These are phyloP conservation scores for Allantophomopsis lycopodina DNA, from an alignment of 2,329 filamentous ascomycete species.

Conservation along the genomic window DNA sequence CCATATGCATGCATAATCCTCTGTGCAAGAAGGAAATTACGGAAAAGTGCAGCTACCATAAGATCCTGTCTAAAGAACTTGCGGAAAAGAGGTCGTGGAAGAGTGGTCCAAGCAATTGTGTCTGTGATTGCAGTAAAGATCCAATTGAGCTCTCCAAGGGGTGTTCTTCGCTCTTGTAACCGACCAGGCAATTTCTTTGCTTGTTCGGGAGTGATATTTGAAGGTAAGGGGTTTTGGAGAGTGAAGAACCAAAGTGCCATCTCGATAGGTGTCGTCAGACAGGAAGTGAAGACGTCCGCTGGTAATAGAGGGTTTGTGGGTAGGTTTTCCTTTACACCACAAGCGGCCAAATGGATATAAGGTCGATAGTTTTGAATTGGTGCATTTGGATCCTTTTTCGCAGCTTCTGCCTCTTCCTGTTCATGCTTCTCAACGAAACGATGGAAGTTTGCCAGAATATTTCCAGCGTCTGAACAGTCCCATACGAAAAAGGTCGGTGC, in stretches of 20 bases:
- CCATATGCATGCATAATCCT: conserved; percentile 94
- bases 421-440: conserved; percentile 92
- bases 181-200: conserved; percentile 83
- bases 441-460: conserved; percentile 91
- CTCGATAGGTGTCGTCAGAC: conserved; percentile 91
- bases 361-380: conserved; percentile 57
- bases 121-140: conserved; percentile 99
- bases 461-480: conserved; percentile 92
- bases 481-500: conserved; percentile 95
- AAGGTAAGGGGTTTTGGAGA: conserved; percentile 60
- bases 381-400: conserved; percentile 68
- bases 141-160: conserved; percentile 94
- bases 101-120: conserved; percentile 94
- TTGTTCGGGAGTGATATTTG: conserved; percentile 60
- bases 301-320: conserved; percentile 90
- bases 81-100: conserved; percentile 82
- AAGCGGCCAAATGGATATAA: conserved; percentile 85
- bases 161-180: conserved; percentile 83
- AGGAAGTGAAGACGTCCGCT: conserved; percentile 90
- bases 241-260: conserved; percentile 97
- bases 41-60: conserved; percentile 96
- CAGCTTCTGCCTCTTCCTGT: conserved; percentile 67
- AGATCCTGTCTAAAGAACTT: conserved; percentile 95
- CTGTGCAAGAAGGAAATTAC: conserved; percentile 90
- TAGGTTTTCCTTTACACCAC: conserved; percentile 78